These are phyloP conservation scores for Erigeron canadensis DNA, from an alignment of 129 eudicot species.

Conservation along the genomic window DNA sequence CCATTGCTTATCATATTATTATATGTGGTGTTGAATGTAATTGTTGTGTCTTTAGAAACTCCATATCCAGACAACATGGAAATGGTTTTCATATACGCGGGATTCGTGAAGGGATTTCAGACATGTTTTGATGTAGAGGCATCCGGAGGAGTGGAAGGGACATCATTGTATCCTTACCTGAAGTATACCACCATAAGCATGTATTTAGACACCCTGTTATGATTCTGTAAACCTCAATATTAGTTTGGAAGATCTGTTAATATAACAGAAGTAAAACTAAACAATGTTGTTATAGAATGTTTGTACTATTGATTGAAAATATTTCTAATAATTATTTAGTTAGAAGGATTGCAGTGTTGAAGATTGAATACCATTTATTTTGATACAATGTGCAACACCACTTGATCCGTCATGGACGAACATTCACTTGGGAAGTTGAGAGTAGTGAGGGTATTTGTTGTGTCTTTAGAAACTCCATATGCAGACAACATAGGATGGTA, in stretches of 20 bases:
- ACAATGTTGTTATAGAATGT: neutral
- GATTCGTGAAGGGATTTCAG: constrained; percentile 86
- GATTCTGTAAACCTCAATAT: neutral
- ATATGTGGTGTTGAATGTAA: neutral
- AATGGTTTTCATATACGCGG: constrained; percentile 74
- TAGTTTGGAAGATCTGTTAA: neutral
- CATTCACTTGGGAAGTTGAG: too few species aligned
- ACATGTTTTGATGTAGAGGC: constrained; percentile 65
- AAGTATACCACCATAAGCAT: constrained; percentile 64
- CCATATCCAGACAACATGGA: constrained; percentile 76
- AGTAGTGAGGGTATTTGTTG: neutral
- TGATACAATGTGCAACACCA: too few species aligned
- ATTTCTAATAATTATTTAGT: too few species aligned
- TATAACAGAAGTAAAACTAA: neutral
- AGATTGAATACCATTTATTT: neutral
- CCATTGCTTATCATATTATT: neutral
- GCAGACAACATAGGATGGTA: too few species aligned
- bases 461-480: too few species aligned
- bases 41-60: constrained; percentile 47
- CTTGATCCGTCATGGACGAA: too few species aligned
- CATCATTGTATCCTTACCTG: constrained; percentile 62
- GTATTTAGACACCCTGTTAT: constrained; percentile 58
- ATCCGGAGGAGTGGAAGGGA: constrained; percentile 72
- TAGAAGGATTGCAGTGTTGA: neutral
- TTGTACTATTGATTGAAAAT: neutral